Percentiles rank a stretch among this genome's conserved stretches.
These are phyloP conservation scores for Xenosphaeropsis pyriputrescens DNA, from an alignment of 2,329 filamentous ascomycete genomes.

Conservation along the genomic window DNA sequence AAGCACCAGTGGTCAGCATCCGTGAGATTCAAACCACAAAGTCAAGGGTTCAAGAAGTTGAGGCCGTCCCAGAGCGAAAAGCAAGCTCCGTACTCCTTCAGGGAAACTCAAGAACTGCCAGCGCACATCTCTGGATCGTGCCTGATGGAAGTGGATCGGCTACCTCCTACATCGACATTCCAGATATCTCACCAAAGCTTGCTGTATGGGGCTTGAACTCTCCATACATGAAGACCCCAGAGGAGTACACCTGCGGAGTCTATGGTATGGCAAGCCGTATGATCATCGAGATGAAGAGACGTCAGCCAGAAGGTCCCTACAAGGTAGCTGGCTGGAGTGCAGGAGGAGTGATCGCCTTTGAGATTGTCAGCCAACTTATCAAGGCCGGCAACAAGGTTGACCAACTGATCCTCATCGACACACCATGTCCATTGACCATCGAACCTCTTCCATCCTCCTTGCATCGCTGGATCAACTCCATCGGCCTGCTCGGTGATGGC, in stretches of 20 bases:
- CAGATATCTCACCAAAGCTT: conserved; percentile 18
- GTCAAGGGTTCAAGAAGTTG: not conserved
- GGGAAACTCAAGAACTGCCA: conserved; percentile 30
- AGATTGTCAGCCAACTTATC: conserved; percentile 45
- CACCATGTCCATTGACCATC: conserved; percentile 51
- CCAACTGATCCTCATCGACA: conserved; percentile 49
- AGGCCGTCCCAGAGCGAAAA: not conserved
- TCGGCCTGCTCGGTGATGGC: conserved; percentile 53
- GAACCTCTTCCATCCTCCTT: conserved; percentile 42
- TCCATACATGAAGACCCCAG: conserved; percentile 55
- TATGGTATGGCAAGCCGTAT: conserved; percentile 50
- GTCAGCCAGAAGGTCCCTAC: conserved; percentile 55
- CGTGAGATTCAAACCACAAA: conserved; percentile 26
- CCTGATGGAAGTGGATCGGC: conserved; percentile 32
- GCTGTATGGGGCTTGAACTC: conserved; percentile 49
- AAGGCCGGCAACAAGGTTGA: conserved; percentile 41
- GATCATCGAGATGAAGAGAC: conserved; percentile 54
- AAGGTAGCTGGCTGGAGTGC: conserved; percentile 62
- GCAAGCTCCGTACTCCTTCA: conserved; percentile 24
- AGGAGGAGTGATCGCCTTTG: conserved; percentile 58
- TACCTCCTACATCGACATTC: conserved; percentile 19
- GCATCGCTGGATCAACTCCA: conserved; percentile 51
- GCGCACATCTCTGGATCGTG: conserved; percentile 26
- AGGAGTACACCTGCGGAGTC: conserved; percentile 50
- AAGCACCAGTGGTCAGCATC: conserved; percentile 2